Percentiles rank a stretch among this genome's conserved stretches.
Evolutionary conservation across 1,284 basidiomycete species (phyloP).

Genomic region (Microbotryum violaceum): DNA sequence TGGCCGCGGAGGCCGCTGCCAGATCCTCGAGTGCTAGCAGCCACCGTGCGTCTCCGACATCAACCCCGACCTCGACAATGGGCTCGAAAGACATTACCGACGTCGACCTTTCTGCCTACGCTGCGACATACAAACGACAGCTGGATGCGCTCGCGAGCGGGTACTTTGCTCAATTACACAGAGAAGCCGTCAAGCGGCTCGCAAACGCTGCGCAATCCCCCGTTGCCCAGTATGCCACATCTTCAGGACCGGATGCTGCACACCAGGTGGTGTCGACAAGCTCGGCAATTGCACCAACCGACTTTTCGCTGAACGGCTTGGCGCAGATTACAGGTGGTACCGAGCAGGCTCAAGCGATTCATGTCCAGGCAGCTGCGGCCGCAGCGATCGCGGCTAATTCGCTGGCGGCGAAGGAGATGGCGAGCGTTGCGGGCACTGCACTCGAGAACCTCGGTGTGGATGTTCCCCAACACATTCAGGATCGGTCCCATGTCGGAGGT

Average conservation of each 20-base stretch:
- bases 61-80: neutral
- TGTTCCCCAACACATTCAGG: constrained; percentile 1
- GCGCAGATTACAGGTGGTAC: neutral
- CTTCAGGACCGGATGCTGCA: no score
- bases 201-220: neutral
- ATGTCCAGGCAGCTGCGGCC: constrained; percentile 29
- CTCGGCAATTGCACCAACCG: no score
- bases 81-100: neutral
- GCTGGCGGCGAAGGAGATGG: constrained; percentile 31
- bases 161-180: constrained; percentile 31
- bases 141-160: constrained; percentile 30
- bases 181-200: constrained; percentile 27
- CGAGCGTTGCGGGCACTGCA: constrained; percentile 13
- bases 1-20: constrained; percentile 24
- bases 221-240: no score
- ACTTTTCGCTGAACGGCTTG: constrained; percentile 2
- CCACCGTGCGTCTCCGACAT: neutral
- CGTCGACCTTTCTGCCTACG: constrained; percentile 25
- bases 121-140: constrained; percentile 26
- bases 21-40: neutral
- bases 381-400: constrained; percentile 29
- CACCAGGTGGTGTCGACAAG: no score
- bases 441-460: constrained; percentile 21
- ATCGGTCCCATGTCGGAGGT: neutral
- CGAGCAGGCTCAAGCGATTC: constrained; percentile 21